Base-by-base conservation (phyloP, 202 grass and related monocot species). In the Panicum virgatum region DNA sequence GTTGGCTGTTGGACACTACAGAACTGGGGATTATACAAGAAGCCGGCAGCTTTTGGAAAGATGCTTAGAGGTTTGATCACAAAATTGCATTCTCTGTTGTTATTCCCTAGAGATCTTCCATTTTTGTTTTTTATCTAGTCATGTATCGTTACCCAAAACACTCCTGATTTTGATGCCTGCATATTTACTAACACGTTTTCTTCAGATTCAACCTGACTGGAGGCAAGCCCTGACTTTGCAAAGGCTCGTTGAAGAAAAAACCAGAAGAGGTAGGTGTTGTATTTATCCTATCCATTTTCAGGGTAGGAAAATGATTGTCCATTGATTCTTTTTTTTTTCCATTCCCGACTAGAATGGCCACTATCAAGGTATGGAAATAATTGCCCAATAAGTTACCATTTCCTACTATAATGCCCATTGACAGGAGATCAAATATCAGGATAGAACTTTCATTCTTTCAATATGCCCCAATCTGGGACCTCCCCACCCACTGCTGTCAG, bases 131-230 rank as follows among this genome's bases (percentile, higher is more conserved):
- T 30, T 57, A 9, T 47, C 66, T 63, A n/a, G 5, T 76, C 32
- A 23, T 82, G 19, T 51, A 36, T 11, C 26, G 5, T 72, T 12
- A 75, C 76, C 12, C 32, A 62, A 27, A n/a, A 12, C 15, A 5
- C 22, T 67, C 46, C 7, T 83, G 38, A 83, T 80, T 80, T 83
- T 18, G 27, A 74, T 84, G 63, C 30, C 26, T 44, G 9, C 32
- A 57, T 80, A 10, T 44, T 78, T 37, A 83, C 53, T 30, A 46
- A 73, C 65, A 74, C 23, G 7, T 80, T 80, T 79, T 80, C 29
- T 82, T 56, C 82, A 98, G 92, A 85, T 98, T 88, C 86, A 90
- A 85, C 96, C 90, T 80, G 92, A 95, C 83, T 98, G 96, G 96
- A 90, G 96, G 36, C 96, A 95, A 76, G 96, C 96, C 45, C 52